Evolutionary conservation across 805 yeast species (phyloP), one percentile per base, ranked within the genome.

Genomic region (Candida mattraensis): DNA sequence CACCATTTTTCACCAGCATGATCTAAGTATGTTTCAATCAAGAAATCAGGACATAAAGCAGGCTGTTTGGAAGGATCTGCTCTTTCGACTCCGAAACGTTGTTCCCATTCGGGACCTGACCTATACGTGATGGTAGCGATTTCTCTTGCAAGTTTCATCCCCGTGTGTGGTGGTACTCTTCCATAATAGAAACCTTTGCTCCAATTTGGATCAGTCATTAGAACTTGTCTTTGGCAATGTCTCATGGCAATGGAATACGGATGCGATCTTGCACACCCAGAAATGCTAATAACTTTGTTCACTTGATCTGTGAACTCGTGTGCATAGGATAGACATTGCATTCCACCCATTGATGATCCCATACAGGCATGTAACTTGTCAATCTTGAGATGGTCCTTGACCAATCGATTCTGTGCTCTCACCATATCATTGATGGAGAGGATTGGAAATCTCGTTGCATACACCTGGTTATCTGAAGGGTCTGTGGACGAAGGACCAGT

Each of bases 291-390:
- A 2, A 89, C 71, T 35, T 82, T 79, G 5, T 72, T 74, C 3
- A 88, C 96, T 37, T 70, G 74, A 30, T 82, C 80, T 1, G 94
- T 84, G 51, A 84, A 89, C 53, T 84, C 95, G 56, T 78, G 73
- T 1, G 87, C 95, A 59, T 79, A 86, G 0, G 96, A 95, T 37
- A 89, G 69, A 7, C 91, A 80, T 64, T 88, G 96, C 96, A 89
- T 87, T n/a, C 96, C 97, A n/a, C 97, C 97, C 94, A 89, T 86
- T 0, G 95, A 86, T 3, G 95, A 81, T 5, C 97, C 97, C 6
- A 89, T 78, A 2, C 87, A 75, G 2, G 95, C 95, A 58, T 78
- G 76, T 17, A 89, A 62, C 55, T 76, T 82, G 1, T 50, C 30
- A 19, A 83, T 82, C 1, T 80, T 80, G 39, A 88, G 76, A 29